phyloP scores from a whole-genome alignment of 1,284 basidiomycete species.

The Meira nashicola region DNA sequence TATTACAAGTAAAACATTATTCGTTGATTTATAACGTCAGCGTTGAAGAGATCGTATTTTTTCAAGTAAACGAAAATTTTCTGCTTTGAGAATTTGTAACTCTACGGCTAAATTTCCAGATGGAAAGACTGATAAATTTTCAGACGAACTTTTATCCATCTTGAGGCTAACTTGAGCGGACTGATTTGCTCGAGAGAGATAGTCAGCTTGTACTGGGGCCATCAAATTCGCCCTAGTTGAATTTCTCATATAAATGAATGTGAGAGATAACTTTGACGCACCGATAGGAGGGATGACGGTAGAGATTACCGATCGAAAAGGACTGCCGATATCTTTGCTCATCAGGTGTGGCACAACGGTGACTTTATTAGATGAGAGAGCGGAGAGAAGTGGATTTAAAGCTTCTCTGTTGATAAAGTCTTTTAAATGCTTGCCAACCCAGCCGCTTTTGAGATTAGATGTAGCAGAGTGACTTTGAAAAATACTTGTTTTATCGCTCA shows the following conservation, averaged over 20 bases:
- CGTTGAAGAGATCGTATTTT: too few relatives aligned
- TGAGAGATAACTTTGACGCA: slow-evolving; percentile 26
- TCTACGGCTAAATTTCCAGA: too few relatives aligned
- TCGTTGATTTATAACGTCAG: too few relatives aligned
- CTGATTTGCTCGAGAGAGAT: background rate
- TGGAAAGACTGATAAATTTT: too few relatives aligned
- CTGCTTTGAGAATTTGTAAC: too few relatives aligned
- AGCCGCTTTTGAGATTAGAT: slow-evolving; percentile 12
- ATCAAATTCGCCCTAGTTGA: background rate
- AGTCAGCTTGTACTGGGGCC: background rate
- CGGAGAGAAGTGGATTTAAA: slow-evolving; percentile 30
- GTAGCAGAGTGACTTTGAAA: background rate
- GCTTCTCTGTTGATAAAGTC: slow-evolving; percentile 39
- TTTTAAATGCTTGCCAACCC: slow-evolving; percentile 33
- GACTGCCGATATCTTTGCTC: slow-evolving; percentile 25
- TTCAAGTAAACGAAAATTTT: too few relatives aligned
- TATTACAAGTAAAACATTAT: too few relatives aligned
- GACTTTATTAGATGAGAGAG: slow-evolving; percentile 28
- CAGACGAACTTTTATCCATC: too few relatives aligned
- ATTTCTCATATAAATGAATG: slow-evolving; percentile 33
- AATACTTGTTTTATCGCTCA: slow-evolving; percentile 27
- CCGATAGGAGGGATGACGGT: slow-evolving; percentile 36
- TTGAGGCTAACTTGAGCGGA: too few relatives aligned
- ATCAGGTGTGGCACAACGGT: slow-evolving; percentile 35
- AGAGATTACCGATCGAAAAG: slow-evolving; percentile 27